Base-by-base conservation (phyloP, 2,329 filamentous ascomycete genomes). In the Diaporthe australafricana region DNA sequence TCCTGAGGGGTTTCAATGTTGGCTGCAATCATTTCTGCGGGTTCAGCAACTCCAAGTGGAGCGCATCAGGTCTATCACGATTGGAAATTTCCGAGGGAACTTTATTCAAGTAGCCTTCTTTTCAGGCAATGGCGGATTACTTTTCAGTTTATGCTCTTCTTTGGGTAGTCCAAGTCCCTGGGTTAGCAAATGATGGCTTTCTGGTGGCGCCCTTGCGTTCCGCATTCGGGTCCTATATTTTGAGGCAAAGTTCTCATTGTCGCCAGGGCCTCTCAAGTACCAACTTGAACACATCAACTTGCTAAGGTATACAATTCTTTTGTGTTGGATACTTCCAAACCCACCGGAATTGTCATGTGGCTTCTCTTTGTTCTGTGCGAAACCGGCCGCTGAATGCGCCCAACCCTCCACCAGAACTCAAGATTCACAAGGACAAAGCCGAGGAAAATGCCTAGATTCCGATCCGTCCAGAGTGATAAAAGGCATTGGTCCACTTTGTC, bases 281-380 rank as follows among this genome's bases (percentile, higher is more conserved):
- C 14, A 25, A 14, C 27, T 65, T 50, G 27, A 16, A 38, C n/a
- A 20, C 14, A 20, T 25, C 45, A 22, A 35, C 16, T 38, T 3
- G 30, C n/a, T 38, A n/a, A 8, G 20, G 20, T n/a, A 48, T 48
- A 32, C 8, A 45, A 9, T 17, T n/a, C 35, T 35, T 1, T 14
- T 50, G 45, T 65, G 27, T 20, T 48, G 30, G 16, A 65, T 65
- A 65, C 38, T 50, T 55, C 5, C 30, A 27, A 66, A 20, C 3
- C 14, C 30, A 48, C 70, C 65, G 72, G 70, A 70, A 60, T 55
- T 55, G 57, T 72, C 65, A 30, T 30, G 35, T 42, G 30, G 22
- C 32, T 12, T 27, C 53, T 25, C 72, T 73, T 73, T 73, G 70
- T 73, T 25, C 52, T 67, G 66, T 60, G 68, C 72, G 72, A 69